Conservation (phyloP, 306 rosid genomes). For the Lotus japonicus region DNA sequence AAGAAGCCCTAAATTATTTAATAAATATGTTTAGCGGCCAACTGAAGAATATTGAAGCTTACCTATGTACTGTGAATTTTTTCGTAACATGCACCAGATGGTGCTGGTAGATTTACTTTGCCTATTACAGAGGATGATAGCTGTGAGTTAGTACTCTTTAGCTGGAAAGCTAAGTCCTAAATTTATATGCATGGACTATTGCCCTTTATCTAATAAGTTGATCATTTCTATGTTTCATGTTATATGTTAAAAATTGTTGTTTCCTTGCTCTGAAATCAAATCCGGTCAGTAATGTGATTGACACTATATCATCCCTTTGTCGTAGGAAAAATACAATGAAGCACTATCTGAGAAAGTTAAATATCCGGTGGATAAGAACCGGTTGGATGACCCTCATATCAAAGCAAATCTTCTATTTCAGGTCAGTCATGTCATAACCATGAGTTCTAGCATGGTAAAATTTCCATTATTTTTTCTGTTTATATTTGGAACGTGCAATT, state of each 20-base stretch:
- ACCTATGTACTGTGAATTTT: no score
- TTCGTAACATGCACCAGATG: not conserved
- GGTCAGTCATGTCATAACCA: constrained; percentile 44
- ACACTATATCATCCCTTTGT: constrained; percentile 7
- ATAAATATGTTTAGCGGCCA: no score
- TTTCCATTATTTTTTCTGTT: constrained; percentile 11
- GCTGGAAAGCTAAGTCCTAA: not conserved
- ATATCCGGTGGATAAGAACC: constrained; percentile 74
- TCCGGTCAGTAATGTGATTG: not conserved
- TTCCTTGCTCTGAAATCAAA: constrained; percentile 3
- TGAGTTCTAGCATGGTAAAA: constrained; percentile 10
- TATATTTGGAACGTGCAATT: constrained; percentile 10
- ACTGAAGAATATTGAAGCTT: no score
- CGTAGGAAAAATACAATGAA: constrained; percentile 77
- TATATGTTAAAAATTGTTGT: not conserved
- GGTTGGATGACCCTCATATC: constrained; percentile 82
- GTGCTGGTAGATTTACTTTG: not conserved
- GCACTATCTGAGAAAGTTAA: constrained; percentile 70
- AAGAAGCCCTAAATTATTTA: no score
- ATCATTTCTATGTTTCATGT: not conserved
- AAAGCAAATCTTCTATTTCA: constrained; percentile 90
- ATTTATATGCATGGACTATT: not conserved
- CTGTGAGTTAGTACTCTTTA: not conserved
- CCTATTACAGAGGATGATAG: not conserved
- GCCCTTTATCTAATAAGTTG: not conserved